These are phyloP conservation scores for Fusarium liriodendri DNA, from an alignment of 2,329 filamentous ascomycete genomes.

Conservation along the genomic window DNA sequence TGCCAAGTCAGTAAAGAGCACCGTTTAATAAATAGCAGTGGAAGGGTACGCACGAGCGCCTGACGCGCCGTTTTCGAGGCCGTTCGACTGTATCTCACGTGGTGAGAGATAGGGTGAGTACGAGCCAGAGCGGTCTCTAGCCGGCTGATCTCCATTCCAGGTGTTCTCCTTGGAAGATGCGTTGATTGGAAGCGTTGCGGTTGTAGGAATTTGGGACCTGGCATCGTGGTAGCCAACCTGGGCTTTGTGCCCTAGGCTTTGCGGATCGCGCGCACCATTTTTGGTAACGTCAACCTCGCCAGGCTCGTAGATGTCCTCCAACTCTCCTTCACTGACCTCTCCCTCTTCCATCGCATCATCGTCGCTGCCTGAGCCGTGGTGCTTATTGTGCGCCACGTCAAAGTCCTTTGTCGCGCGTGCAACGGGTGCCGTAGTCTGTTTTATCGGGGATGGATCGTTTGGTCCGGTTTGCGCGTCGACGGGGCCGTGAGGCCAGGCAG, in stretches of 20 bases:
- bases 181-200: not conserved
- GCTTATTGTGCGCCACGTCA: slow-evolving; percentile 6
- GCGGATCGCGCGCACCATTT: not conserved
- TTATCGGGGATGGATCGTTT: not conserved
- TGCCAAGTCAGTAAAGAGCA: slow-evolving; percentile 10
- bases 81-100: slow-evolving; percentile 53
- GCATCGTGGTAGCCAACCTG: not conserved
- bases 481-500: slow-evolving; percentile 17
- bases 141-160: slow-evolving; percentile 17
- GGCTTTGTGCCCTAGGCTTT: not conserved
- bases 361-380: slow-evolving; percentile 2
- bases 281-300: slow-evolving; percentile 18
- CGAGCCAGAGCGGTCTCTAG: slow-evolving; percentile 61
- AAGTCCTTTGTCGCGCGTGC: not conserved
- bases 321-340: slow-evolving; percentile 78
- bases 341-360: slow-evolving; percentile 70
- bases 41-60: slow-evolving; percentile 17
- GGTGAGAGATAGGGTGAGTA: slow-evolving; percentile 66
- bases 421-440: not conserved
- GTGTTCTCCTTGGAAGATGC: slow-evolving; percentile 1
- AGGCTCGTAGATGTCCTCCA: slow-evolving; percentile 67
- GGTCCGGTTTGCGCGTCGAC: slow-evolving; percentile 1
- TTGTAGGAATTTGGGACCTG: not conserved
- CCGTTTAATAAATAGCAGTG: not conserved
- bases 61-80: slow-evolving; percentile 17